Evolutionary conservation across 108 stramenopile genomes (phyloP), one percentile per base, ranked within the genome.

Genomic region (Craspedostauros australis): DNA sequence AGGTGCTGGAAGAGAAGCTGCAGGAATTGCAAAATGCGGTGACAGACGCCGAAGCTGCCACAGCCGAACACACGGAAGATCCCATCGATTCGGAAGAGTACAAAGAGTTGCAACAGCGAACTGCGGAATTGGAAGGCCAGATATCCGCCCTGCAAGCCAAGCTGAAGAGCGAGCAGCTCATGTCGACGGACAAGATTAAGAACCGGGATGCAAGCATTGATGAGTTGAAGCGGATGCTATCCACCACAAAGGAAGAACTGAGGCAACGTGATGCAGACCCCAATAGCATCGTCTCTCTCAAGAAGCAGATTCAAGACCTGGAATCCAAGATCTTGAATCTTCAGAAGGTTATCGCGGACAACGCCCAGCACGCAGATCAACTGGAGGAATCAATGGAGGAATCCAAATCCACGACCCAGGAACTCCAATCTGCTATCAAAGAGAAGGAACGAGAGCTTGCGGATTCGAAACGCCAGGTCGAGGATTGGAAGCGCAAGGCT

Each of bases 101-200:
- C 7, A 53, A 60, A 9, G 28, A 14, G 16, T n/a, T 25, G 11
- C 30, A 54, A 7, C 44, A 59, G 28, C 51, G 45, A 20, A 18
- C 60, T 19, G 28, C 59, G 23, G 21, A 29, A 12, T 29, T 61
- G 21, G 41, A 62, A 54, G 46, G 36, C 22, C 31, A 56, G 37
- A 62, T 57, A 45, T 9, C 46, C n/a, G 54, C 54, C 0, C 45
- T 61, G 32, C 52, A 62, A 27, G 60, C 60, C 19, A 36, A 49
- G 44, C 44, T 62, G 26, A 69, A 69, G 46, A 62, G 68, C 28
- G 60, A 69, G 22, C 68, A 62, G 21, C 32, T 69, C 23, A 36
- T 57, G 16, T 50, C 60, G 8, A 57, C 34, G 11, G 54, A 28
- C 7, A 62, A 69, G 30, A 20, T 69, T 8, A 36, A 45, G 12